Conservation (phyloP, 148 eudicot species). For the Persicaria tinctoria region DNA sequence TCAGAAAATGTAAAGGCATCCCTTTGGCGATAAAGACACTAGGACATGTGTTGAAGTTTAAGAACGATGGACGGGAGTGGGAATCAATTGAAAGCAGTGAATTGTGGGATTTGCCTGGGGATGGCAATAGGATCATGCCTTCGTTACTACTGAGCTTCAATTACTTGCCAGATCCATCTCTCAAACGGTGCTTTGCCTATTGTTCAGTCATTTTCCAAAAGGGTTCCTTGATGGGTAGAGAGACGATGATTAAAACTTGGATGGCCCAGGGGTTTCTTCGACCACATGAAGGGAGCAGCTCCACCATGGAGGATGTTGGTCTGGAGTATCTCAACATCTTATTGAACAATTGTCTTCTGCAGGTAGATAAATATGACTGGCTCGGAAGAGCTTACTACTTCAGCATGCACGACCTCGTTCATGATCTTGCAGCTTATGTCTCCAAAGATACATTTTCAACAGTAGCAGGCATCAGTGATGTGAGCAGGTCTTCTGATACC, state of each 20-base stretch:
- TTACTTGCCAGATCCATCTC: conserved; percentile 1
- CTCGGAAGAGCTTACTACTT: background rate
- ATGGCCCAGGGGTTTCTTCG: conserved; percentile 1
- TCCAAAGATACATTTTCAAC: conserved; percentile 1
- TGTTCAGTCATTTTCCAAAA: background rate
- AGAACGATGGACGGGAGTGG: background rate
- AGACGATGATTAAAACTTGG: conserved; percentile 2
- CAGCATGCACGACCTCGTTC: conserved; percentile 3
- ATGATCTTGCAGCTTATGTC: conserved; percentile 2
- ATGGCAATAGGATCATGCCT: conserved; percentile 3
- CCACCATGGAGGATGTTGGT: conserved; percentile 3
- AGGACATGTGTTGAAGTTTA: background rate
- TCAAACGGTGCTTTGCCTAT: conserved; percentile 1
- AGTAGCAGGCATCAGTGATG: background rate
- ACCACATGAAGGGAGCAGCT: background rate
- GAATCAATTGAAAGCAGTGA: conserved; percentile 2
- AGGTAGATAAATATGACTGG: conserved; percentile 3
- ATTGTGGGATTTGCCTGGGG: conserved; percentile 1
- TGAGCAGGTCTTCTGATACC: background rate
- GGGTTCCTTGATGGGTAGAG: conserved; percentile 2
- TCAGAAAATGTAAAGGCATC: background rate
- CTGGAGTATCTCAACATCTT: background rate
- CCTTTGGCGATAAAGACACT: conserved; percentile 4
- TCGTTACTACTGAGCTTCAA: background rate
- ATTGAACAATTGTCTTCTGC: background rate